These are phyloP conservation scores for Apiospora arundinis DNA, from an alignment of 2,329 filamentous ascomycete genomes.

Conservation along the genomic window DNA sequence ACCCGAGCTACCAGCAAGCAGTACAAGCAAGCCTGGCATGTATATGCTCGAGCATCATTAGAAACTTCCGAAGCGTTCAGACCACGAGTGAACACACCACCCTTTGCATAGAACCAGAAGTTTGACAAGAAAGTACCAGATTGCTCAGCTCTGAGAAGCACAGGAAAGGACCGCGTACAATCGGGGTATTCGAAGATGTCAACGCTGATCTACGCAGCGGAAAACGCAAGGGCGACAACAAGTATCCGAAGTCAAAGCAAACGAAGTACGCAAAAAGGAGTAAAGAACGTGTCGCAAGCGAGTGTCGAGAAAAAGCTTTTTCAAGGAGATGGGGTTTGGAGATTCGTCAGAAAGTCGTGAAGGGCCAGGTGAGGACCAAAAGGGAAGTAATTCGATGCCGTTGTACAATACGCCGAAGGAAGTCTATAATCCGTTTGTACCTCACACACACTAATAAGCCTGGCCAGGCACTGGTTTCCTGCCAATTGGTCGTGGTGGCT, in stretches of 20 bases:
- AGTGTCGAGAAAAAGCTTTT: conserved; percentile 43
- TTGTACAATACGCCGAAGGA: conserved; percentile 12
- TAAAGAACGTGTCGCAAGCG: conserved; percentile 35
- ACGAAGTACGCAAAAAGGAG: conserved; percentile 23
- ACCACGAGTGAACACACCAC: conserved; percentile 8
- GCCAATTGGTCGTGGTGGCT: conserved; percentile 48
- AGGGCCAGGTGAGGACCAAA: conserved; percentile 18
- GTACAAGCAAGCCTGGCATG: not conserved
- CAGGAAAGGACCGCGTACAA: conserved; percentile 2
- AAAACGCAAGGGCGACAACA: conserved; percentile 30
- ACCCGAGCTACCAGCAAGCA: not conserved
- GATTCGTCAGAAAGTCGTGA: conserved; percentile 39
- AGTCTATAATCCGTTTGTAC: conserved; percentile 1
- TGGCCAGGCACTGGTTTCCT: conserved; percentile 65
- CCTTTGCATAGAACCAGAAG: conserved; percentile 13
- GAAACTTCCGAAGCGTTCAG: conserved; percentile 6
- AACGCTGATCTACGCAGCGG: conserved; percentile 16
- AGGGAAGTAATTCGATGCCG: conserved; percentile 15
- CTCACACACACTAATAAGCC: conserved; percentile 47
- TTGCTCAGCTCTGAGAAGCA: conserved; percentile 19
- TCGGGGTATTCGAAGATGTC: conserved; percentile 21
- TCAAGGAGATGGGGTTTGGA: conserved; percentile 34
- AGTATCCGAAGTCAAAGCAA: conserved; percentile 25
- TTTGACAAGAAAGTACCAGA: conserved; percentile 22
- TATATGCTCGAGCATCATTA: conserved; percentile 9